Base-by-base conservation (phyloP, 805 yeast species). In the Zygosaccharomyces pseudorouxii region DNA sequence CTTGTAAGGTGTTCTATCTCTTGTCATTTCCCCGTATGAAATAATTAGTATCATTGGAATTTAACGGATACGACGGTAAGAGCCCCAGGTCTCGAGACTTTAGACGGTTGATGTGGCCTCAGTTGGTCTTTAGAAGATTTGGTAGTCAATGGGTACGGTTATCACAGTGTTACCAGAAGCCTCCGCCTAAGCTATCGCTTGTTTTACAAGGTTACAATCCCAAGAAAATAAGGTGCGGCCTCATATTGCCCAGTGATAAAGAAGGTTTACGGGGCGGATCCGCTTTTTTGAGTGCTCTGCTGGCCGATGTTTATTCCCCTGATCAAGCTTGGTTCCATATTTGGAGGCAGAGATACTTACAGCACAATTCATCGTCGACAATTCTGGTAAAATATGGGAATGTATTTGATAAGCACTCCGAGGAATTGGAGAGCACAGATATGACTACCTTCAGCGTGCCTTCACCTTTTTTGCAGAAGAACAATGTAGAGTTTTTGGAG, bases 281-380 rank as follows among this genome's bases (percentile, higher is more conserved):
- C 4, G 47, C 48, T 1, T 49, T 67, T 8, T 46, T 68, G 9
- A 60, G 62, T 18, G 53, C 69, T 5, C 30, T 68, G 3, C 40
- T 68, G 30, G 57, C 67, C 1, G 70, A 68, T 48, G 70, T 69
- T 8, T 67, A 66, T 41, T 59, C 64, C 1, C 36, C 60, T 1
- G 63, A 67, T 29, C 68, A 64, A 41, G 25, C 58, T 9, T 68
- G 72, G 72, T 58, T 57, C 37, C 44, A 55, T 2, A 52, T 43
- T n/a, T 48, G 54, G 38, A 25, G 42, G 10, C 40, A 47, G 14
- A 50, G 62, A 19, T 50, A 50, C 12, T 19, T 9, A 11, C 16
- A 11, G 23, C 30, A 43, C 22, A 41, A 29, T 10, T 48, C 30
- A 41, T 55, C 29, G 28, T 44, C 12, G 30, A 45, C 12, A 40